Evolutionary conservation across 805 yeast species (phyloP), one percentile per base, ranked within the genome.

Genomic region (Brettanomyces naardenensis): DNA sequence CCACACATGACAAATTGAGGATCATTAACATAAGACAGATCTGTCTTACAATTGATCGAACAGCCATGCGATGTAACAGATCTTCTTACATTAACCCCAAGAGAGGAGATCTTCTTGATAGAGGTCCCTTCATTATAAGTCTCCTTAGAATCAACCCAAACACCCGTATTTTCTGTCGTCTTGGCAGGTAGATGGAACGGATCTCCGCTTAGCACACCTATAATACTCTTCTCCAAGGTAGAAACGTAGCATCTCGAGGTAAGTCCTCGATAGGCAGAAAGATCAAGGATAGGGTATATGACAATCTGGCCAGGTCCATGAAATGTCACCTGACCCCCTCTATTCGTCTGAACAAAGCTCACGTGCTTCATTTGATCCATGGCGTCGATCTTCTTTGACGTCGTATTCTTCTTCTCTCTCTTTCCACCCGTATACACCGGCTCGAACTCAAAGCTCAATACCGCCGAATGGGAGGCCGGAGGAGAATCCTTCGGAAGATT

Each of bases 301-400:
- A 89, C 95, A 28, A 87, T 54, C 59, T 92, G 99, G 0, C 98
- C 98, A 1, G 92, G 83, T 0, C 97, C 97, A 62, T 92, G 99
- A 67, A 85, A 92, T 0, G 98, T 92, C 1, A 92, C 76, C 55
- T 92, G 95, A 0, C 99, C 99, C 13, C 99, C 99, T 44, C 99
- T 66, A 38, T 77, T 77, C 0, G 92, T 73, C 49, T 85, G 90
- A n/a, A 79, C 71, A 52, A 76, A 84, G 22, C 68, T 68, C 13
- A 88, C 80, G n/a, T 37, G 40, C 29, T 65, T 41, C 21, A 54
- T 44, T 11, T 51, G 45, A 26, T 58, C 60, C 7, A 53, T 49
- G 28, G 39, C 46, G 2, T 43, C 50, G 4, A 42, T 44, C 19
- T 43, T 37, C 15, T 47, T 48, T 1, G 28, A 19, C 1, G 68